Conservation (phyloP, 257 asterid species). For the Leonotis leonurus region DNA sequence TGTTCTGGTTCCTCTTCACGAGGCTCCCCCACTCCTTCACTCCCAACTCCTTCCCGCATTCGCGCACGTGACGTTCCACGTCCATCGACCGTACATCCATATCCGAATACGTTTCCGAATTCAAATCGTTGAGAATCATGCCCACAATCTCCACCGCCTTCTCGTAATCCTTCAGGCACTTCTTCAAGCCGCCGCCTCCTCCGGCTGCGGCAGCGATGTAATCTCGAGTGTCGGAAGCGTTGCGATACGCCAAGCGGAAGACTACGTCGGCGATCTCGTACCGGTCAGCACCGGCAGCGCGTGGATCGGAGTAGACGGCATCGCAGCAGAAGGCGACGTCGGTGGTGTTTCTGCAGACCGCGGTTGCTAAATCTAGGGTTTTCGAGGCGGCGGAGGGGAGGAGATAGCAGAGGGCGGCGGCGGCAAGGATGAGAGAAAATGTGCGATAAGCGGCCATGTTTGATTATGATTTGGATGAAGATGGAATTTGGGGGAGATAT, state of each 20-base stretch:
- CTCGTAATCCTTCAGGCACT: slow-evolving; percentile 17
- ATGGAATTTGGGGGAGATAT: neutral
- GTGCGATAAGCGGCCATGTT: neutral
- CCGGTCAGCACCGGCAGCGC: slow-evolving; percentile 19
- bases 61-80: neutral
- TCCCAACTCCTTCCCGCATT: slow-evolving; percentile 15
- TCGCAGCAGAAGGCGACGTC: slow-evolving; percentile 26
- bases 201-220: neutral
- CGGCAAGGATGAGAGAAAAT: neutral
- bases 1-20: slow-evolving; percentile 1
- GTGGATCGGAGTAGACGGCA: slow-evolving; percentile 31
- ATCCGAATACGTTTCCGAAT: slow-evolving; percentile 19
- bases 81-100: slow-evolving; percentile 11
- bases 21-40: slow-evolving; percentile 1
- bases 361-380: slow-evolving; percentile 14
- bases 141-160: slow-evolving; percentile 3
- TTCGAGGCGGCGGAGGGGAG: neutral
- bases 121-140: slow-evolving; percentile 18
- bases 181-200: neutral
- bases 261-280: slow-evolving; percentile 16
- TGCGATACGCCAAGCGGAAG: slow-evolving; percentile 14
- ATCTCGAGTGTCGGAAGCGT: slow-evolving; percentile 13
- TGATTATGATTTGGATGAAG: neutral
- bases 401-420: neutral
- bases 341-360: slow-evolving; percentile 28